Conservation (phyloP, 371 early-diverging fungal genomes). For the Rhizopus sp. region DNA sequence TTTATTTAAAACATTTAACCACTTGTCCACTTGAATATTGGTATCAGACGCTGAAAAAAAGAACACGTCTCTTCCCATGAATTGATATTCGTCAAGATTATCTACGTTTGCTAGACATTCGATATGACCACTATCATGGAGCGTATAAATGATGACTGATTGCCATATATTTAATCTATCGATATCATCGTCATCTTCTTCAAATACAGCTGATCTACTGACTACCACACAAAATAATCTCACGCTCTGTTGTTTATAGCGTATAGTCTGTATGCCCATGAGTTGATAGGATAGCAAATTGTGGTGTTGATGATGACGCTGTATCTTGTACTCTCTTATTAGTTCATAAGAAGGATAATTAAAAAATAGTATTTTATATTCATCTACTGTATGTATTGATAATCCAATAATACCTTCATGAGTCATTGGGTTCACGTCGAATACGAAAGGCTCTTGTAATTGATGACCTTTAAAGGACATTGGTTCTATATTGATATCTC, state of each 20-base stretch:
- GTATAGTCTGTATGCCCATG: slow-evolving; percentile 37
- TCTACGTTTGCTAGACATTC: slow-evolving; percentile 33
- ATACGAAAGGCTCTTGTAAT: slow-evolving; percentile 42
- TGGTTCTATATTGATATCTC: background rate
- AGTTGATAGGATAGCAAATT: slow-evolving; percentile 36
- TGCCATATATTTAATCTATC: slow-evolving; percentile 39
- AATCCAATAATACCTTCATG: slow-evolving; percentile 36
- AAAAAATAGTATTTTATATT: slow-evolving; percentile 41
- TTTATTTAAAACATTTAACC: slow-evolving; percentile 29
- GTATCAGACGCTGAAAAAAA: slow-evolving; percentile 24
- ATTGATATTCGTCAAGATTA: slow-evolving; percentile 14
- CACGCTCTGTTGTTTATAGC: slow-evolving; percentile 17
- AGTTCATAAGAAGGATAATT: slow-evolving; percentile 40
- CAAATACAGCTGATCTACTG: slow-evolving; percentile 20
- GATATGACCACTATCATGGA: slow-evolving; percentile 33
- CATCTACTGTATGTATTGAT: slow-evolving; percentile 25
- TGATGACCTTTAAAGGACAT: background rate
- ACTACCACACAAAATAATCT: slow-evolving; percentile 34
- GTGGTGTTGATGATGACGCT: slow-evolving; percentile 11
- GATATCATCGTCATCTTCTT: slow-evolving; percentile 11
- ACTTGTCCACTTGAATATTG: slow-evolving; percentile 14
- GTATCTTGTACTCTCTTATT: slow-evolving; percentile 27
- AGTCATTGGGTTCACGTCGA: slow-evolving; percentile 37
- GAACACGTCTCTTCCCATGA: slow-evolving; percentile 38
- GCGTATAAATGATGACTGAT: slow-evolving; percentile 33